Base-by-base conservation (phyloP, 495 filamentous ascomycete species). In the Chlorociboria aeruginascens region DNA sequence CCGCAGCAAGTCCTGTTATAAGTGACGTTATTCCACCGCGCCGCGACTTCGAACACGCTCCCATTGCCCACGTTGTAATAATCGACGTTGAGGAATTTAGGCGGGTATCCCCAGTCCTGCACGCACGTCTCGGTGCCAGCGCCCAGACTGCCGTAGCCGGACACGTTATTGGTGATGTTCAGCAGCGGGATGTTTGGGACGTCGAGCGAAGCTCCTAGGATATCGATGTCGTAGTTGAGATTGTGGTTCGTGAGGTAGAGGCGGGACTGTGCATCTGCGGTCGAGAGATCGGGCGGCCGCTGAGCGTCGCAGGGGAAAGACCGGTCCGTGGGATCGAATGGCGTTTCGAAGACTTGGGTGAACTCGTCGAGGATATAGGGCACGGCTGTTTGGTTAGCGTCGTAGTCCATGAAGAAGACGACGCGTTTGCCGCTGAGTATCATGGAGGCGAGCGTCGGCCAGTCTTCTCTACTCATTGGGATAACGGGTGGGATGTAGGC, bases 201-300 rank as follows among this genome's bases (percentile, higher is more conserved):
- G 12, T 93, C 63, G 52, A 92, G 54, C 12, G 31, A 46, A n/a
- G 45, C 47, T 6, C 54, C 54, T 0, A 61, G 46, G 35, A 92
- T 52, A 28, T 65, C 71, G 39, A 93, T 69, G 51, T 89, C 74
- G 42, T 80, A 69, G 59, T 94, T 95, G 14, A 95, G 68, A 59
- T 97, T 97, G 63, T 97, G 89, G 57, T 97, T 97, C 48, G 82
- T 82, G 65, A 95, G 76, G 51, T 94, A 94, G 66, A 95, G 66
- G 40, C 83, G 68, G 8, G 72, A 65, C 16, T 45, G 13, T 6
- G 52, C 49, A 6, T 57, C 49, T 7, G 68, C 57, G 2, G 56
- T 45, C 17, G 55, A 46, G 49, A 93, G 61, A 6, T 71, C 69
- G 0, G 86, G 86, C 11, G 85, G 85, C 2, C 85, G 76, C 47